A percentile compares a stretch with the other conserved stretches of the same genome.
Evolutionary conservation across 441 rosid genomes (phyloP).

Genomic region (Pelargonium citronellum): DNA sequence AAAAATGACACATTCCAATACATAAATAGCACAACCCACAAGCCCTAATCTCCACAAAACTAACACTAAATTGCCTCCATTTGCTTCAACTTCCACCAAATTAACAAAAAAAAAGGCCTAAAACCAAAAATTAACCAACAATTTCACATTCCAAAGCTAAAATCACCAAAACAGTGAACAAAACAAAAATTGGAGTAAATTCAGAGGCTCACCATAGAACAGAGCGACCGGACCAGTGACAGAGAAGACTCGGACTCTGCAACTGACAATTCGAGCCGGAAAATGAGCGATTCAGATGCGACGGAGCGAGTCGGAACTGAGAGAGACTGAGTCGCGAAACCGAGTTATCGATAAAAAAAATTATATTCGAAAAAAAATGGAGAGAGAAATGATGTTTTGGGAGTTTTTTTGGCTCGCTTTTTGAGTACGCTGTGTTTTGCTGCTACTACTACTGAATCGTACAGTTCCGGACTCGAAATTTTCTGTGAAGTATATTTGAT

Average conservation of each 20-base stretch:
- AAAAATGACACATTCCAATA: not conserved
- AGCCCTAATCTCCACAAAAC: not conserved
- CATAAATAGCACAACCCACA: not conserved
- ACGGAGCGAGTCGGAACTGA: not conserved
- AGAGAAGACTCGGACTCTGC: not conserved
- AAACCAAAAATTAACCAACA: not conserved
- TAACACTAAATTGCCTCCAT: not conserved
- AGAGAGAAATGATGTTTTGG: not conserved
- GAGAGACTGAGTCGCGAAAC: not conserved
- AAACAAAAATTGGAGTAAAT: too few species aligned
- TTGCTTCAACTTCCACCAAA: not conserved
- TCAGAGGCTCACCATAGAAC: not conserved
- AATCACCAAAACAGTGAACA: not conserved
- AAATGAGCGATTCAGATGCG: not conserved
- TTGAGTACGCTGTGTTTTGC: constrained; percentile 29
- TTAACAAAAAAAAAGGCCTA: too few species aligned
- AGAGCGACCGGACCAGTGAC: not conserved
- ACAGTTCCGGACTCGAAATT: constrained; percentile 39
- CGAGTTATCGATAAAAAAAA: not conserved
- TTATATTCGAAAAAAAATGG: not conserved
- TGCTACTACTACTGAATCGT: not conserved
- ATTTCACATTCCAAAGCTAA: not conserved
- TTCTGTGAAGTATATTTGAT: constrained; percentile 17
- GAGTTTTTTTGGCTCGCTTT: constrained; percentile 8
- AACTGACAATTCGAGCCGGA: not conserved